These are phyloP conservation scores for Populus hybrid DNA, from an alignment of 441 rosid genomes.

Conservation along the genomic window DNA sequence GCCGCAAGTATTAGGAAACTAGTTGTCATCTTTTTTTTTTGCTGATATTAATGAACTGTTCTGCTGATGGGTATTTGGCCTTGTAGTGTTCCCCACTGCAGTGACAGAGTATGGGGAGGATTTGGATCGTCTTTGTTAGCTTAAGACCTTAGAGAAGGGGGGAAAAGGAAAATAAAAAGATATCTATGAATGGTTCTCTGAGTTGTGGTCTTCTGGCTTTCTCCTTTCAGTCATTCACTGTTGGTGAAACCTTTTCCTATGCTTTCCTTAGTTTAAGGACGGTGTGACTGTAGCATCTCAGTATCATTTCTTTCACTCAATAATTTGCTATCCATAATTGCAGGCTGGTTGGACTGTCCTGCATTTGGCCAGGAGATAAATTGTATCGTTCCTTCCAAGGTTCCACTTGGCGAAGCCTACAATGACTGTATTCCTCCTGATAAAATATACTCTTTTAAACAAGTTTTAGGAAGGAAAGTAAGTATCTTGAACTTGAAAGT, in stretches of 20 bases:
- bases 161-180: background rate
- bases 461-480: slow-evolving; percentile 73
- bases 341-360: slow-evolving; percentile 91
- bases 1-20: background rate
- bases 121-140: background rate
- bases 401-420: slow-evolving; percentile 75
- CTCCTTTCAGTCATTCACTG: background rate
- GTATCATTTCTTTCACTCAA: background rate
- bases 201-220: background rate
- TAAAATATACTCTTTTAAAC: slow-evolving; percentile 78
- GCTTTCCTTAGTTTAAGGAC: background rate
- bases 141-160: background rate
- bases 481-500: slow-evolving; percentile 6
- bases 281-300: background rate
- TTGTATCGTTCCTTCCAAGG: slow-evolving; percentile 75
- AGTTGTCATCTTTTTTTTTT: background rate
- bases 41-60: background rate
- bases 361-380: slow-evolving; percentile 55
- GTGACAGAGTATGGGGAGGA: background rate
- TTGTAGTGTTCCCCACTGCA: background rate
- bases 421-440: slow-evolving; percentile 71
- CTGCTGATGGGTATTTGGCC: background rate
- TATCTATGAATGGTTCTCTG: background rate
- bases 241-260: background rate
- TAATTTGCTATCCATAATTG: slow-evolving; percentile 4